Base-by-base conservation (phyloP, 2,329 filamentous ascomycete genomes). In the Nannizzia gypsea region DNA sequence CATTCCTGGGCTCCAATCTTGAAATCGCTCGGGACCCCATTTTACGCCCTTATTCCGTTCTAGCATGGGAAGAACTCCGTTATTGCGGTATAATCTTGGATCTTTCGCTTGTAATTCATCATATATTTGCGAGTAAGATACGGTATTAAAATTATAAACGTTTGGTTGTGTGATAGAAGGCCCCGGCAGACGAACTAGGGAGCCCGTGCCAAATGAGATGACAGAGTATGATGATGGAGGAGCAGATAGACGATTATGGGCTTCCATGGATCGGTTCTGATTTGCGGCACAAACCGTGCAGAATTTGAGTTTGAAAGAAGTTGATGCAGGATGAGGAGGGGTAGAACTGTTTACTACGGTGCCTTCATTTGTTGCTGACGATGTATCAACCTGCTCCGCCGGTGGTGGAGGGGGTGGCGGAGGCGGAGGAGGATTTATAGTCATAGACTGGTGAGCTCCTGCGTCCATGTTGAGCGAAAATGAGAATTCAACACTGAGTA, bases 261-360 rank as follows among this genome's bases (percentile, higher is more conserved):
- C 92, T 80, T 97, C 93, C 93, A 99, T 97, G n/a, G 89, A 95
- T 84, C 93, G 85, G 71, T 99, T 99, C 74, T 99, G 90, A 69
- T 99, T 99, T 69, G 90, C 96, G 6, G 93, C 93, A 75, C 93
- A 99, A n/a, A 99, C 63, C 50, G 63, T 65, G 59, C 63, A 65
- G 61, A 65, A 65, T 61, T 64, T 65, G 63, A 99, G 82, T 75
- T 93, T 96, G 80, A 86, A 96, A 58, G 80, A 83, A n/a, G 77
- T 77, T 26, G 81, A 78, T 13, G 77, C 73, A 26, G 77, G 74
- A 59, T 76, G 63, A 26, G 63, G 60, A 42, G 63, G 55, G 57
- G 60, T 60, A 26, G 58, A 54, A 40, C 61, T 62, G 58, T 67
- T 58, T 26, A 66, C 63, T 22, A 57, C 56, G 17, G 64, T 59